Percentiles rank a stretch among this genome's conserved stretches.
Conservation (phyloP, 2,329 filamentous ascomycete genomes). For the Aspergillus hiratsukae region DNA sequence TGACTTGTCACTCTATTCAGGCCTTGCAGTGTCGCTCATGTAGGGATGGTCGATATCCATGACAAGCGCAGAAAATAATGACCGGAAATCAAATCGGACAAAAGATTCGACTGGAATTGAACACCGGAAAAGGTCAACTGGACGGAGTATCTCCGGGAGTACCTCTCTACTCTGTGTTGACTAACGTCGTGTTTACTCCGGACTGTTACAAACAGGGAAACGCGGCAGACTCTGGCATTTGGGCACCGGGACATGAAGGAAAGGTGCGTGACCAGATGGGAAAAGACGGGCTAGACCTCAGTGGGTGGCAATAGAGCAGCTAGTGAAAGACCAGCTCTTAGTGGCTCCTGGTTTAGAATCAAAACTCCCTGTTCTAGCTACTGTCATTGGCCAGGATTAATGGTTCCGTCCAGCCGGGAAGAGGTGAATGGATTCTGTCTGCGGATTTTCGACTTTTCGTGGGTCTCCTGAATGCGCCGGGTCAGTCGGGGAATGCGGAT, state of each 20-base stretch:
- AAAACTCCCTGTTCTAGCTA: neutral
- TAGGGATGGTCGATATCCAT: neutral
- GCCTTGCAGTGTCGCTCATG: neutral
- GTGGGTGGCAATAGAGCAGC: neutral
- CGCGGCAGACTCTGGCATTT: conserved; percentile 5
- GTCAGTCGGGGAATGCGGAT: conserved; percentile 22
- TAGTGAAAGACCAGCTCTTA: conserved; percentile 1
- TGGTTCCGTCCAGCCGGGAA: conserved; percentile 13
- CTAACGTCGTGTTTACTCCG: neutral
- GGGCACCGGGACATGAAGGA: conserved; percentile 13
- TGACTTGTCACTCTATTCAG: neutral
- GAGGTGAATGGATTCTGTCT: conserved; percentile 1
- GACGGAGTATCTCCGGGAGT: too few relatives aligned
- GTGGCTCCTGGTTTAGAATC: neutral
- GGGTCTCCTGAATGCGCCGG: conserved; percentile 12
- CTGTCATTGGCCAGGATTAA: conserved; percentile 1
- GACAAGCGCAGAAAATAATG: neutral
- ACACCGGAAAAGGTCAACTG: neutral
- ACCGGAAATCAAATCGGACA: neutral
- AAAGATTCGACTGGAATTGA: neutral
- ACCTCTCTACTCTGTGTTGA: too few relatives aligned
- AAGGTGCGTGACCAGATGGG: conserved; percentile 3
- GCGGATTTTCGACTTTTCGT: neutral
- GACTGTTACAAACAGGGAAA: neutral
- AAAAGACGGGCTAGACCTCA: neutral